Conservation (phyloP, 495 filamentous ascomycete species). For the Talaromyces proteolyticus region DNA sequence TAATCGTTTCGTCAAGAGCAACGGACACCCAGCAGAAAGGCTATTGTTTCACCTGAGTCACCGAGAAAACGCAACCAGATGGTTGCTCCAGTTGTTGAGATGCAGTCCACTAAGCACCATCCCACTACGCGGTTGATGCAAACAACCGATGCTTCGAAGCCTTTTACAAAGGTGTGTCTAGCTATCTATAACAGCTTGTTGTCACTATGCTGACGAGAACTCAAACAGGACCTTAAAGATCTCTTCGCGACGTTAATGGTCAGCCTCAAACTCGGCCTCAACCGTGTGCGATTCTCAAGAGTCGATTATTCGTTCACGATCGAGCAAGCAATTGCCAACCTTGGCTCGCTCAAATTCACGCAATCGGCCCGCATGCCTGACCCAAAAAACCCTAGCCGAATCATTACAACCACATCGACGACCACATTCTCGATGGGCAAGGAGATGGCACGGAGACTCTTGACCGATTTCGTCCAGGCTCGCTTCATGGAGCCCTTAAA, state of each 20-base stretch:
- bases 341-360: slow-evolving; percentile 84
- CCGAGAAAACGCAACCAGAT: neutral
- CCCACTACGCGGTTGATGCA: slow-evolving; percentile 77
- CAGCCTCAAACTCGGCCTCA: slow-evolving; percentile 68
- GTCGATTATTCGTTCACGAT: slow-evolving; percentile 81
- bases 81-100: neutral
- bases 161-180: slow-evolving; percentile 63
- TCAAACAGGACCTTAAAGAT: slow-evolving; percentile 69
- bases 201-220: neutral
- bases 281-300: slow-evolving; percentile 69
- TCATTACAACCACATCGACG: slow-evolving; percentile 85
- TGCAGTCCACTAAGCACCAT: slow-evolving; percentile 62
- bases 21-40: too few relatives aligned
- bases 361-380: slow-evolving; percentile 92
- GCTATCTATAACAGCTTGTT: neutral
- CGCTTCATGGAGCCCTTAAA: slow-evolving; percentile 79
- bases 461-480: slow-evolving; percentile 75
- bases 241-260: slow-evolving; percentile 85
- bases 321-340: slow-evolving; percentile 85
- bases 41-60: too few relatives aligned
- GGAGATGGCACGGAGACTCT: slow-evolving; percentile 84
- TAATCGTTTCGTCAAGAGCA: too few relatives aligned
- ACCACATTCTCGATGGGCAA: slow-evolving; percentile 92
- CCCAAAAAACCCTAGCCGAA: slow-evolving; percentile 77
- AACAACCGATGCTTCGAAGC: slow-evolving; percentile 84